Percentiles rank a stretch among this genome's conserved stretches.
These are phyloP conservation scores for Xylariaceae sp. DNA, from an alignment of 2,329 filamentous ascomycete genomes.

Conservation along the genomic window DNA sequence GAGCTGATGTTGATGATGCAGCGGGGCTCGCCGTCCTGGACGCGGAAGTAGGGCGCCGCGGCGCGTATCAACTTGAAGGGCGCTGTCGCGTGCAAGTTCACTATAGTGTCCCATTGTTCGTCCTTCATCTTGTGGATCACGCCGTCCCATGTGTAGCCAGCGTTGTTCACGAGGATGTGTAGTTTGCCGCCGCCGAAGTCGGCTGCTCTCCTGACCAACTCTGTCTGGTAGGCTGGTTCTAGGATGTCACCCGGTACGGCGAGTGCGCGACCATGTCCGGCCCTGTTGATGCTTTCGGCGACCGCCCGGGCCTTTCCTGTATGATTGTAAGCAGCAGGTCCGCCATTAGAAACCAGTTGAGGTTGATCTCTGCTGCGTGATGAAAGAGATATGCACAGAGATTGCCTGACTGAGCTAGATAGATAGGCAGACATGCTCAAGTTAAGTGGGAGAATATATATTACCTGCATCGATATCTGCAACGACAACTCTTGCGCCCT, in stretches of 20 bases:
- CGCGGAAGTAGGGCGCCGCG: slow-evolving; percentile 80
- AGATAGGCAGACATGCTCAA: not conserved
- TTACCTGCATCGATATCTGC: slow-evolving; percentile 73
- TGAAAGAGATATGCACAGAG: not conserved
- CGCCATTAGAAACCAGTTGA: not conserved
- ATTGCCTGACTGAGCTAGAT: not conserved
- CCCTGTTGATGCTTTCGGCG: slow-evolving; percentile 66
- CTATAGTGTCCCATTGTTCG: slow-evolving; percentile 86
- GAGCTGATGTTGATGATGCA: slow-evolving; percentile 79
- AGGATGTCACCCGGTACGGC: slow-evolving; percentile 74
- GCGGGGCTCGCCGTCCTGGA: slow-evolving; percentile 73
- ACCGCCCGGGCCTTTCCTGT: slow-evolving; percentile 64
- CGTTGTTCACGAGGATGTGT: slow-evolving; percentile 87
- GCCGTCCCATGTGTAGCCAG: slow-evolving; percentile 88
- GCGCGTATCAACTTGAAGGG: slow-evolving; percentile 79
- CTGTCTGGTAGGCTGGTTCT: slow-evolving; percentile 62
- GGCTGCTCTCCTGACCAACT: slow-evolving; percentile 68
- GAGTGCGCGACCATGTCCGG: slow-evolving; percentile 60
- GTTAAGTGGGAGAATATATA: slow-evolving; percentile 21
- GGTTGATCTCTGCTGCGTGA: not conserved
- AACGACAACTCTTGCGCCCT: slow-evolving; percentile 79
- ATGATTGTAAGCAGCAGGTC: slow-evolving; percentile 7
- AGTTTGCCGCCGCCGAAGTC: slow-evolving; percentile 83
- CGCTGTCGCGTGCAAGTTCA: slow-evolving; percentile 76
- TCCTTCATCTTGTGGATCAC: slow-evolving; percentile 90